Evolutionary conservation across 345 rosid genomes (phyloP).

Genomic region (Acer yangbiense): DNA sequence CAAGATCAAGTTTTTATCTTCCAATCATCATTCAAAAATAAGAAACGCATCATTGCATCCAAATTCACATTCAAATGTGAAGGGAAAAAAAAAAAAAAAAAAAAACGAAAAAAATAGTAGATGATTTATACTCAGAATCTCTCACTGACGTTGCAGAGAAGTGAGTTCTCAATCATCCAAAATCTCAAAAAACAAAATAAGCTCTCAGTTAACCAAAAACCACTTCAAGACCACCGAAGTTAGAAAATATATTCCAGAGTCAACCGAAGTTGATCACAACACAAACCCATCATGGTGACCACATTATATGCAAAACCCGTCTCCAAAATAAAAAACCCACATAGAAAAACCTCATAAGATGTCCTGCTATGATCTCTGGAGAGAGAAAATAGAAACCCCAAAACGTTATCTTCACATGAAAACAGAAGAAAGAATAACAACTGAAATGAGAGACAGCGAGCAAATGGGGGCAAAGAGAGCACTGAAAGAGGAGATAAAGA

Average conservation of each 20-base stretch:
- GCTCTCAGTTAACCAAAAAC: conserved; percentile 10
- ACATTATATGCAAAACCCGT: conserved; percentile 30
- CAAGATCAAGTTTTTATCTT: conserved; percentile 30
- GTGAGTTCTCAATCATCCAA: background rate
- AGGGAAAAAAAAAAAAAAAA: background rate
- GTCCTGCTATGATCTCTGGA: conserved; percentile 6
- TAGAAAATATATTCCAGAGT: conserved; percentile 1
- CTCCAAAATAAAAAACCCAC: conserved; percentile 35
- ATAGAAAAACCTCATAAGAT: conserved; percentile 27
- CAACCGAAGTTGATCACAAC: conserved; percentile 20
- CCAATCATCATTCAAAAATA: conserved; percentile 14
- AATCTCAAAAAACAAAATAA: background rate
- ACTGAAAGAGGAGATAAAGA: conserved; percentile 47
- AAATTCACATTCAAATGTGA: conserved; percentile 4
- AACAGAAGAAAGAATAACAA: conserved; percentile 17
- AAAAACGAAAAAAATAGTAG: background rate
- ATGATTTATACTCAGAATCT: background rate
- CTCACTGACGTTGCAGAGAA: background rate
- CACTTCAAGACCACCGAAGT: conserved; percentile 9
- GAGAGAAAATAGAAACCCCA: conserved; percentile 19
- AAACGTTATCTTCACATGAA: conserved; percentile 31
- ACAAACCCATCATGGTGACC: conserved; percentile 23
- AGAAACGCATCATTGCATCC: conserved; percentile 15
- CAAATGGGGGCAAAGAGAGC: conserved; percentile 40
- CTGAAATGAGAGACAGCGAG: conserved; percentile 45